A percentile compares a stretch with the other conserved stretches of the same genome.
These are phyloP conservation scores for Sporothrix mexicana DNA, from an alignment of 2,329 filamentous ascomycete species.

Conservation along the genomic window DNA sequence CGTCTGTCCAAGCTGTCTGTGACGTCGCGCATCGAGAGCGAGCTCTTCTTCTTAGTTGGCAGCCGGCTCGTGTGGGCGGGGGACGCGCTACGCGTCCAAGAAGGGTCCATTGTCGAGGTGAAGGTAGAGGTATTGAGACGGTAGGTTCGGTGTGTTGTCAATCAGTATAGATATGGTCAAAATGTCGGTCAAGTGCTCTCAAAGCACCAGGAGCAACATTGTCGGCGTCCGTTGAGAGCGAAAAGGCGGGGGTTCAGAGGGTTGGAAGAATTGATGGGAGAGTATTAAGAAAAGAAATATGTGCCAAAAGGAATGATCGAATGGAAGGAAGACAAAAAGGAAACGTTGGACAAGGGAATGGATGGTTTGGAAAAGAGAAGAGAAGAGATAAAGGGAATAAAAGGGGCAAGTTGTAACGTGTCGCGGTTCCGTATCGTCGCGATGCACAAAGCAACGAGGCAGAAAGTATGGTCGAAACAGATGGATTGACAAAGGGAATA, in stretches of 20 bases:
- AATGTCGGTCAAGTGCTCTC: not conserved
- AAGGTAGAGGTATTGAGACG: too few relatives aligned
- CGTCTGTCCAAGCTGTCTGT: slow-evolving; percentile 29
- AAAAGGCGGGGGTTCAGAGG: not conserved
- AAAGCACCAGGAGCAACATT: slow-evolving; percentile 26
- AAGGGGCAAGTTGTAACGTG: not conserved
- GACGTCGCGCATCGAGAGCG: slow-evolving; percentile 31
- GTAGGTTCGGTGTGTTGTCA: too few relatives aligned
- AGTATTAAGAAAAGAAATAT: not conserved
- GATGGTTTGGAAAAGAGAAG: not conserved
- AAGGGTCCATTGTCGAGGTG: not conserved
- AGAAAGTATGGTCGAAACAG: not conserved
- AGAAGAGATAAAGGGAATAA: slow-evolving; percentile 10
- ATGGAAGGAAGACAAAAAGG: not conserved
- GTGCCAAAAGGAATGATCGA: too few relatives aligned
- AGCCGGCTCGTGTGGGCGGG: slow-evolving; percentile 25
- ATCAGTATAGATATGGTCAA: not conserved
- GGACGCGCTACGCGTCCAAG: slow-evolving; percentile 25
- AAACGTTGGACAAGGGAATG: too few relatives aligned
- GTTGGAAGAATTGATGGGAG: not conserved
- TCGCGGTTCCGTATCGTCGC: not conserved
- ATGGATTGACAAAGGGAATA: not conserved
- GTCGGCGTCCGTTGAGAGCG: not conserved
- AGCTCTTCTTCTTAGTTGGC: slow-evolving; percentile 34
- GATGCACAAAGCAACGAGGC: not conserved